phyloP scores from a whole-genome alignment of 176 grass and related monocot species.

The Panicum miliaceum region DNA sequence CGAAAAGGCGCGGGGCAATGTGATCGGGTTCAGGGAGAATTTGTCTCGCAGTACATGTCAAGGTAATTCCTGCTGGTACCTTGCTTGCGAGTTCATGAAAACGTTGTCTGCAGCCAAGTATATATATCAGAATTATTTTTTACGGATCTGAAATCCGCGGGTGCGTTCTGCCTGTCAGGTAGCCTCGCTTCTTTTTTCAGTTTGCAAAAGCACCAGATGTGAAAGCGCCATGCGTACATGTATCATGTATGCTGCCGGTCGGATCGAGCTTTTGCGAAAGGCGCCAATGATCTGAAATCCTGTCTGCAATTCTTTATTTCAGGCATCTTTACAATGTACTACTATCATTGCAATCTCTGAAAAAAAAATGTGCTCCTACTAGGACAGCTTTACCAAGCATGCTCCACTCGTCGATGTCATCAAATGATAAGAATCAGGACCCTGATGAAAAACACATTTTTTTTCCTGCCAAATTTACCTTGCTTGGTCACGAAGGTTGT shows the following conservation, averaged over 20 bases:
- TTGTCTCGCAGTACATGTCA: background rate
- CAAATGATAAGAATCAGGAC: background rate
- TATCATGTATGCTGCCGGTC: background rate
- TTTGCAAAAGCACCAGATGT: conserved; percentile 26
- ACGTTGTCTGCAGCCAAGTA: background rate
- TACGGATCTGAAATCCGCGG: background rate
- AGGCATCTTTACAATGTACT: conserved; percentile 25
- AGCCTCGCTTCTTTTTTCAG: background rate
- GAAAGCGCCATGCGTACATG: conserved; percentile 38
- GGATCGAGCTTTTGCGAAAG: conserved; percentile 40
- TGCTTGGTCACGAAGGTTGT: background rate
- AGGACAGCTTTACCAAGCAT: conserved; percentile 7
- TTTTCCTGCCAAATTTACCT: background rate
- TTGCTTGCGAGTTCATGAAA: conserved; percentile 33
- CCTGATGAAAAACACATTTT: background rate
- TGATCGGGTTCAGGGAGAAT: conserved; percentile 8
- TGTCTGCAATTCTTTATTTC: conserved; percentile 18
- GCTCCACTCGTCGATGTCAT: background rate
- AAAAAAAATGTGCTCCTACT: background rate
- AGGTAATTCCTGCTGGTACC: background rate
- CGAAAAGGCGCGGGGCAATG: background rate
- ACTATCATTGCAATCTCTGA: conserved; percentile 25
- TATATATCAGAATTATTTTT: background rate
- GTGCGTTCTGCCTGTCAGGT: background rate
- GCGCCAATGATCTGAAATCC: conserved; percentile 29